Evolutionary conservation across 2,329 filamentous ascomycete genomes (phyloP).

Genomic region (Aspergillus terreus): DNA sequence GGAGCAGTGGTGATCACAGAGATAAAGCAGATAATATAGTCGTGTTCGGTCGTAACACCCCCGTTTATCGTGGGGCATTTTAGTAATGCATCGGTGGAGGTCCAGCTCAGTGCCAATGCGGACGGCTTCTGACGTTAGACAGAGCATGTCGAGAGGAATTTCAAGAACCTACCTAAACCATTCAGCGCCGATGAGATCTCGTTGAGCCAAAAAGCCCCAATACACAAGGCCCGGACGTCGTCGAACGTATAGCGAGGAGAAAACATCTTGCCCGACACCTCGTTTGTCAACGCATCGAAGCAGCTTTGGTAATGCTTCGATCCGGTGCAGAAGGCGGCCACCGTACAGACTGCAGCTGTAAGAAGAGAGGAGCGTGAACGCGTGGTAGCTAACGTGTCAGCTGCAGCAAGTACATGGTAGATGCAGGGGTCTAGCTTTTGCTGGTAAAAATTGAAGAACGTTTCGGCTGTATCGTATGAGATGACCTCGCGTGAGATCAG

Average conservation of each 20-base stretch:
- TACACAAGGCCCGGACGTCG: conserved; percentile 13
- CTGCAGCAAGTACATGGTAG: not conserved
- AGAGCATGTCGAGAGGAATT: not conserved
- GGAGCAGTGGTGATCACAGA: conserved; percentile 35
- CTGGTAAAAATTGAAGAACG: not conserved
- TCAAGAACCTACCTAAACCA: not conserved
- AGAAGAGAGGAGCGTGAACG: conserved; percentile 40
- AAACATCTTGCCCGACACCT: conserved; percentile 12
- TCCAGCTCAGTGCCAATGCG: conserved; percentile 13
- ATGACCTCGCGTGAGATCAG: not conserved
- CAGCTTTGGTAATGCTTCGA: conserved; percentile 25
- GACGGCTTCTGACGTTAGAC: not conserved
- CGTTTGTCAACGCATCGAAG: conserved; percentile 40
- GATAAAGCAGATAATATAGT: conserved; percentile 32
- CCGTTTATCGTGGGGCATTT: conserved; percentile 15
- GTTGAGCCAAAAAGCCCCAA: not conserved
- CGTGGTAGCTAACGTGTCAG: conserved; percentile 29
- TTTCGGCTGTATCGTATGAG: not conserved
- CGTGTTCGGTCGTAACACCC: conserved; percentile 22
- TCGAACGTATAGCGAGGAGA: conserved; percentile 18
- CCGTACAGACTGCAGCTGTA: conserved; percentile 44
- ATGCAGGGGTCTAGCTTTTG: not conserved
- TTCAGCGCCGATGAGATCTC: not conserved
- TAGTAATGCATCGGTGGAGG: conserved; percentile 22
- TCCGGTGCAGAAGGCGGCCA: conserved; percentile 43